phyloP scores from a whole-genome alignment of 192 early-diverging fungal genomes.

The Linnemannia schmuckeri region DNA sequence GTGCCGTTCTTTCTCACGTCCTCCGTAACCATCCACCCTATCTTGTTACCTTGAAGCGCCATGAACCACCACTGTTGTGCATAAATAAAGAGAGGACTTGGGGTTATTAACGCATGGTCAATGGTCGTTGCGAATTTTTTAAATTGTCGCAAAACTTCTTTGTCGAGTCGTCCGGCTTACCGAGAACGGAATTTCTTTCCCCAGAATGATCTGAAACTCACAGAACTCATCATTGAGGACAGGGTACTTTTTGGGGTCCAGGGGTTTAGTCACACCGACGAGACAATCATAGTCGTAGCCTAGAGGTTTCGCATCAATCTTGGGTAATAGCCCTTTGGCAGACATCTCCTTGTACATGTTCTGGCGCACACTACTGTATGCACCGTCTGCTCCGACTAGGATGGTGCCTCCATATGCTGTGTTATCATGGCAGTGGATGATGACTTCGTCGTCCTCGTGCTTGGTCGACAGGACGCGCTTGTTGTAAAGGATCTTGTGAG shows the following conservation, averaged over 20 bases:
- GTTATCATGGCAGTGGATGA: constrained; percentile 20
- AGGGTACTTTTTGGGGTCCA: constrained; percentile 35
- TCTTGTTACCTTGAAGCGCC: no score
- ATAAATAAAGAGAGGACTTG: not conserved
- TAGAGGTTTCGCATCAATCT: constrained; percentile 8
- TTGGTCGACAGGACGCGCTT: constrained; percentile 18
- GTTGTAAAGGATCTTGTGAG: constrained; percentile 15
- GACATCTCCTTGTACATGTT: constrained; percentile 21
- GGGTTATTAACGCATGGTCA: not conserved
- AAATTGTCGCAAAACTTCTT: not conserved
- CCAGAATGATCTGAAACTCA: constrained; percentile 20
- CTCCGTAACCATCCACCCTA: constrained; percentile 26
- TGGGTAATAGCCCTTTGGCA: not conserved
- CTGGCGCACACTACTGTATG: constrained; percentile 33
- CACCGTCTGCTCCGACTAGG: constrained; percentile 36
- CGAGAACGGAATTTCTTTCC: constrained; percentile 17
- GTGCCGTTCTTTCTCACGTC: constrained; percentile 13
- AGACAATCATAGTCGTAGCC: constrained; percentile 32
- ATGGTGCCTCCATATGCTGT: constrained; percentile 20
- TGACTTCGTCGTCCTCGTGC: constrained; percentile 29
- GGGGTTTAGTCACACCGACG: constrained; percentile 14
- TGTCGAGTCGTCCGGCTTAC: not conserved
- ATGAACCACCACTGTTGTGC: constrained; percentile 27
- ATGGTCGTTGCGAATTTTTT: no score
- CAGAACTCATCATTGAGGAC: constrained; percentile 18